phyloP scores from a whole-genome alignment of 225 moss, liverwort and hornwort species.

The Thuidium tamariscinum region DNA sequence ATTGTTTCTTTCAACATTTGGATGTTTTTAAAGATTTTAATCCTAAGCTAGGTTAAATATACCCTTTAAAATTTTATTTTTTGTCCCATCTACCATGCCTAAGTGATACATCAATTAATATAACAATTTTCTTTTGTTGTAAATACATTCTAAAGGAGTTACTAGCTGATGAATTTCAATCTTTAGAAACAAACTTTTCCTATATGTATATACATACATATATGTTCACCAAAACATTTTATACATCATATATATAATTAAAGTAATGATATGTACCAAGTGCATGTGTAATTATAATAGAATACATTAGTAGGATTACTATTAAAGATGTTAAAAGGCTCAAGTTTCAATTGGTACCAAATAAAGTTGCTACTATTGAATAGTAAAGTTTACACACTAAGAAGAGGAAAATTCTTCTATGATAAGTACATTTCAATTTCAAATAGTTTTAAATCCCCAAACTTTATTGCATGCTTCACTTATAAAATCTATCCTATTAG shows the following conservation, averaged over 20 bases:
- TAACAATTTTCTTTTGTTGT: no score
- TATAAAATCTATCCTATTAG: background rate
- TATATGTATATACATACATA: no score
- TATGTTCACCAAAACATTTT: no score
- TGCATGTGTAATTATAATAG: no score
- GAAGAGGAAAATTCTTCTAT: background rate
- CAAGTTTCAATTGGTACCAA: background rate
- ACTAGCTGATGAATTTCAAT: background rate
- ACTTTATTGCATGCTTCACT: background rate
- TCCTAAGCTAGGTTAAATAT: background rate
- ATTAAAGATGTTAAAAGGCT: no score
- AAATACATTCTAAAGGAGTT: fast-evolving
- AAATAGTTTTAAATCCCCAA: background rate
- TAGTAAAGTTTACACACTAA: background rate
- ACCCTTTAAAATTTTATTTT: background rate
- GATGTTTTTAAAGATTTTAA: background rate
- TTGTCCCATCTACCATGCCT: fast-evolving
- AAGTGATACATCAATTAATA: fast-evolving
- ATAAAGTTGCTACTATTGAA: background rate
- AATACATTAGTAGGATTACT: no score
- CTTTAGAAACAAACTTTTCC: no score
- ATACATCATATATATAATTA: no score
- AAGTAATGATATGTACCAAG: no score
- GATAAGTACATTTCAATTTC: background rate
- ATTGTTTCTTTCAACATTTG: background rate